These are phyloP conservation scores for Solanum chacoense DNA, from an alignment of 305 asterid genomes.

Conservation along the genomic window DNA sequence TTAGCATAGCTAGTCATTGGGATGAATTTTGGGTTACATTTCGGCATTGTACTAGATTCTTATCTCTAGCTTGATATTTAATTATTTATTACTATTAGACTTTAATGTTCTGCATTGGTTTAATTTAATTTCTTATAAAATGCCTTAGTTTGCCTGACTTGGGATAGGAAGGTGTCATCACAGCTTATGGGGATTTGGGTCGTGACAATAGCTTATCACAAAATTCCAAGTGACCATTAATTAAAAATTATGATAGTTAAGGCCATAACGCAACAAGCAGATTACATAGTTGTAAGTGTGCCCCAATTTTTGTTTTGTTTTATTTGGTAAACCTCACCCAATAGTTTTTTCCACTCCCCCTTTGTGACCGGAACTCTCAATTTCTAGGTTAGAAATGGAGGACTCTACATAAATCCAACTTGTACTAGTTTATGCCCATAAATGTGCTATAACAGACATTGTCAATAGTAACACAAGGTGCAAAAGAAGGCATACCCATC, in stretches of 20 bases:
- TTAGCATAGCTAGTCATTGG: not conserved
- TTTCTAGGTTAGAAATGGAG: not conserved
- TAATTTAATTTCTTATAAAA: not conserved
- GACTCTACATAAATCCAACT: not conserved
- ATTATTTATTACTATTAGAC: not conserved
- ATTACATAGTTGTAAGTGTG: not conserved
- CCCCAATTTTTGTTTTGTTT: not conserved
- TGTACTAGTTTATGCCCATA: not conserved
- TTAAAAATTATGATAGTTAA: not conserved
- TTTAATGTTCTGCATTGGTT: not conserved
- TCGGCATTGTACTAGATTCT: not conserved
- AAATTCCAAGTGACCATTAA: not conserved
- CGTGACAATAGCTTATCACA: not conserved
- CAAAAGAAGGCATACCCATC: conserved; percentile 59
- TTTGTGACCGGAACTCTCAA: not conserved
- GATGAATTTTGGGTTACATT: not conserved
- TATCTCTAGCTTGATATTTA: not conserved
- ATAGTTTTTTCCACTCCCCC: not conserved
- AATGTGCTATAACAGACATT: not conserved
- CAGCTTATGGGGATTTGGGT: not conserved
- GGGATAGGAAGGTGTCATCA: not conserved
- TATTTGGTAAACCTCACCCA: not conserved
- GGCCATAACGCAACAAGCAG: not conserved
- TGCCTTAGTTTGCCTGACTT: not conserved
- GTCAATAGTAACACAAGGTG: not conserved